Percentiles rank a stretch among this genome's conserved stretches.
phyloP scores from a whole-genome alignment of 2,329 filamentous ascomycete genomes.

The Geosmithia flava region DNA sequence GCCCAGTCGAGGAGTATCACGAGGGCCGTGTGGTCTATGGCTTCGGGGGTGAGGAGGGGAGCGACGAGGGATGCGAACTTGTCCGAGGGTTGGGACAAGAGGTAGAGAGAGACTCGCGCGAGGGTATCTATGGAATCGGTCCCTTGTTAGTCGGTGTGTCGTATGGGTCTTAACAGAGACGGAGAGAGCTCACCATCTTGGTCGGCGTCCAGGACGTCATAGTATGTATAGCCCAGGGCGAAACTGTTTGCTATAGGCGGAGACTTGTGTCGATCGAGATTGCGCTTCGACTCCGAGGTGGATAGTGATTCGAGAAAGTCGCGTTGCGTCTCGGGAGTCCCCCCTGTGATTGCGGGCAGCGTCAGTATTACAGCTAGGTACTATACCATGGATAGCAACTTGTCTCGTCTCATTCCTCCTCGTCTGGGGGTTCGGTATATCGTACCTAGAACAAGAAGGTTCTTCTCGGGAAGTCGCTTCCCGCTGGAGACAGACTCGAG shows the following conservation, averaged over 20 bases:
- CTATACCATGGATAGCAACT: not conserved
- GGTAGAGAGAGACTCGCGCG: conserved; percentile 78
- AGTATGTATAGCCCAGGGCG: conserved; percentile 87
- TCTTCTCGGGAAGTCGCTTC: conserved; percentile 85
- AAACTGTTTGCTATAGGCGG: conserved; percentile 85
- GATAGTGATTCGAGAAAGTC: conserved; percentile 65
- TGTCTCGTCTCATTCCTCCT: not conserved
- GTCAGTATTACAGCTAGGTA: not conserved
- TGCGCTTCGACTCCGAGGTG: conserved; percentile 38
- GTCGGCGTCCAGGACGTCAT: conserved; percentile 85
- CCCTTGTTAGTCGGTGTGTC: not conserved
- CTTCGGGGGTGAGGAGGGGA: conserved; percentile 72
- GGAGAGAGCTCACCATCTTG: conserved; percentile 57
- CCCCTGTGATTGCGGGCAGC: conserved; percentile 39
- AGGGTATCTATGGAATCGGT: conserved; percentile 55
- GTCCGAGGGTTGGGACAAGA: conserved; percentile 73
- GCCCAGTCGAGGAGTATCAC: conserved; percentile 94
- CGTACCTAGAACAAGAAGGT: conserved; percentile 71
- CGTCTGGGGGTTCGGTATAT: not conserved
- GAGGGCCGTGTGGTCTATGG: conserved; percentile 75
- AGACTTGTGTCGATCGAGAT: conserved; percentile 45
- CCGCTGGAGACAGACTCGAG: conserved; percentile 81
- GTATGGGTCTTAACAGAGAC: not conserved
- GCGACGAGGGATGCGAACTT: conserved; percentile 73
- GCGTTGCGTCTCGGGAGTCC: conserved; percentile 69